These are phyloP conservation scores for Euptelea pleiosperma DNA, from an alignment of 164 flowering plant species.

Conservation along the genomic window DNA sequence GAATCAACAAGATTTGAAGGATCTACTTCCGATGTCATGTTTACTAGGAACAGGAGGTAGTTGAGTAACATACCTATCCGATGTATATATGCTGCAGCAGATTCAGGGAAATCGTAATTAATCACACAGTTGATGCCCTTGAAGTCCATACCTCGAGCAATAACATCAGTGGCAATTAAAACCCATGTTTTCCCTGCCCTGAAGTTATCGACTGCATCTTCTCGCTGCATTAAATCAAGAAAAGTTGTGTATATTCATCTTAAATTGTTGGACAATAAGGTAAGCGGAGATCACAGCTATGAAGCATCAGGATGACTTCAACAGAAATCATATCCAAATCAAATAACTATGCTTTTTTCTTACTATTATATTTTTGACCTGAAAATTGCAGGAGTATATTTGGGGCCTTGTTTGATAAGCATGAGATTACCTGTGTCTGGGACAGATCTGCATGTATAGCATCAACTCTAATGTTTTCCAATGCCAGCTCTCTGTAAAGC, in stretches of 20 bases:
- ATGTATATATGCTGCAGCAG: constrained; percentile 86
- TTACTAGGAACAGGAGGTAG: background rate
- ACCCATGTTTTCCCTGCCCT: constrained; percentile 96
- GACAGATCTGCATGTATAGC: constrained; percentile 84
- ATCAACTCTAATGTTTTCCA: constrained; percentile 64
- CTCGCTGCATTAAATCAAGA: constrained; percentile 51
- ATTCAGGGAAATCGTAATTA: constrained; percentile 94
- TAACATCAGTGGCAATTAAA: constrained; percentile 91
- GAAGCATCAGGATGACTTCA: background rate
- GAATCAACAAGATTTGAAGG: too few relatives aligned
- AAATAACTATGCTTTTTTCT: too few relatives aligned
- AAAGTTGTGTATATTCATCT: background rate
- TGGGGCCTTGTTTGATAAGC: background rate
- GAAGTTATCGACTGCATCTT: constrained; percentile 81
- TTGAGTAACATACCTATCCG: constrained; percentile 71
- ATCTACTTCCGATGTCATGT: too few relatives aligned
- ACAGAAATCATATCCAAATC: too few relatives aligned
- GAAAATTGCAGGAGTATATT: background rate
- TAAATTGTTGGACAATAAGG: background rate
- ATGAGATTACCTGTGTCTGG: constrained; percentile 55
- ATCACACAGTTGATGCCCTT: constrained; percentile 94
- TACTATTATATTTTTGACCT: background rate
- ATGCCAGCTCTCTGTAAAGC: constrained; percentile 71
- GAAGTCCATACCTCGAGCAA: constrained; percentile 98
- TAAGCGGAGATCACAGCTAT: background rate